Evolutionary conservation across 2,329 filamentous ascomycete species (phyloP).

Genomic region (Penicillium sp.): DNA sequence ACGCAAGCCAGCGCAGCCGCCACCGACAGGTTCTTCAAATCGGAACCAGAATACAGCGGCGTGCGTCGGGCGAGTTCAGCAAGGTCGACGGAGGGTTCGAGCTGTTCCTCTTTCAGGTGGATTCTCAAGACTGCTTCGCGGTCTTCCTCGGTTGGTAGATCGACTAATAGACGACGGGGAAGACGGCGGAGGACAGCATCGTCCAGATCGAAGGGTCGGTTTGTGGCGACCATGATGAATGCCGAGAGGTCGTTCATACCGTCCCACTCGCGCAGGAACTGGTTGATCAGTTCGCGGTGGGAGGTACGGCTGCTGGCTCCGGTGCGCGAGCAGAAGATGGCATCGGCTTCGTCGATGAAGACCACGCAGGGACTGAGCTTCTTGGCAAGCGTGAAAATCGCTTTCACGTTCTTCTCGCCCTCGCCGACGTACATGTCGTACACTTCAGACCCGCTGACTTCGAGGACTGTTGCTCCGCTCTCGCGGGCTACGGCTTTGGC

Average conservation of each 20-base stretch:
- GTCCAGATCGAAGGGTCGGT: constrained; percentile 91
- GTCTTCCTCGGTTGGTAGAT: constrained; percentile 47
- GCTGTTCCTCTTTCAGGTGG: constrained; percentile 48
- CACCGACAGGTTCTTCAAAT: constrained; percentile 52
- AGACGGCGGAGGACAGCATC: constrained; percentile 52
- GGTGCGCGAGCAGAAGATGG: constrained; percentile 76
- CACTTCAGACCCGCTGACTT: constrained; percentile 85
- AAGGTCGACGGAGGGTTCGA: constrained; percentile 43
- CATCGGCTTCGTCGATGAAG: constrained; percentile 96
- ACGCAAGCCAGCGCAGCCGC: constrained; percentile 51
- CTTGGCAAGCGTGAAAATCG: constrained; percentile 85
- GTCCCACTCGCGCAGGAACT: constrained; percentile 96
- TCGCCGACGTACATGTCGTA: constrained; percentile 97
- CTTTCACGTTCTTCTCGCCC: constrained; percentile 91
- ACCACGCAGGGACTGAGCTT: constrained; percentile 90
- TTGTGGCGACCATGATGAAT: constrained; percentile 98
- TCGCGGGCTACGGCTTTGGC: constrained; percentile 65
- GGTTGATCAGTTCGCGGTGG: constrained; percentile 89
- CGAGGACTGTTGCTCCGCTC: constrained; percentile 67
- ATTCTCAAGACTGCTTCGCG: constrained; percentile 49
- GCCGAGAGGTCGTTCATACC: constrained; percentile 79
- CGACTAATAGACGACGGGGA: constrained; percentile 49
- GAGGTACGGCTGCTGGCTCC: constrained; percentile 61
- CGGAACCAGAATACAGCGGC: constrained; percentile 51
- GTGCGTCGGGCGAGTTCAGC: constrained; percentile 46